Evolutionary conservation across 2,329 filamentous ascomycete species (phyloP).

Genomic region (Ascochyta fabae): DNA sequence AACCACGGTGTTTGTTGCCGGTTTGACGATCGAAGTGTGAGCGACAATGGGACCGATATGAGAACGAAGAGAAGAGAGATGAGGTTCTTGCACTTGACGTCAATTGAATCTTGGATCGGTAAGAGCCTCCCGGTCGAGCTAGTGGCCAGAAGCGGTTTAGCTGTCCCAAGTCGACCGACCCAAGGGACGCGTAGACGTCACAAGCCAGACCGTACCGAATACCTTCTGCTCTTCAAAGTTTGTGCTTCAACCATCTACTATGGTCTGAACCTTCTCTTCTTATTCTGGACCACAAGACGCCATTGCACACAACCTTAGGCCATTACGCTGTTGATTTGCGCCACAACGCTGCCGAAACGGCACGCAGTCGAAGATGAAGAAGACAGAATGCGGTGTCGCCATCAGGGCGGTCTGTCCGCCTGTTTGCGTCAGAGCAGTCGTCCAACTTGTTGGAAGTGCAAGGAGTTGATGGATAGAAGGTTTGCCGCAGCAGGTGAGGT

Average conservation of each 20-base stretch:
- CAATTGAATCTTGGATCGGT: constrained; percentile 9
- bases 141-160: constrained; percentile 10
- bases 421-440: constrained; percentile 8
- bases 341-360: background rate
- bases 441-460: background rate
- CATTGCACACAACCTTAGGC: background rate
- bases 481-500: constrained; percentile 14
- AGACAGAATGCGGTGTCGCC: background rate
- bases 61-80: background rate
- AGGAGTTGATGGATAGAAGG: constrained; percentile 9
- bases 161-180: background rate
- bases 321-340: background rate
- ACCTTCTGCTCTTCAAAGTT: constrained; percentile 3
- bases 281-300: background rate
- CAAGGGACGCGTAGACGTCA: constrained; percentile 10
- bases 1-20: background rate
- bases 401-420: background rate
- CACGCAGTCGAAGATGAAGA: background rate
- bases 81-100: background rate
- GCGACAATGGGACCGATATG: background rate
- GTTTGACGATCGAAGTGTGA: background rate
- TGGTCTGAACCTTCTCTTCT: background rate
- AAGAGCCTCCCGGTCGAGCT: constrained; percentile 8
- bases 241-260: background rate
- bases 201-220: constrained; percentile 5